Percentiles rank a stretch among this genome's conserved stretches.
Conservation (phyloP, 2,329 filamentous ascomycete genomes). For the Pseudogymnoascus sp. region DNA sequence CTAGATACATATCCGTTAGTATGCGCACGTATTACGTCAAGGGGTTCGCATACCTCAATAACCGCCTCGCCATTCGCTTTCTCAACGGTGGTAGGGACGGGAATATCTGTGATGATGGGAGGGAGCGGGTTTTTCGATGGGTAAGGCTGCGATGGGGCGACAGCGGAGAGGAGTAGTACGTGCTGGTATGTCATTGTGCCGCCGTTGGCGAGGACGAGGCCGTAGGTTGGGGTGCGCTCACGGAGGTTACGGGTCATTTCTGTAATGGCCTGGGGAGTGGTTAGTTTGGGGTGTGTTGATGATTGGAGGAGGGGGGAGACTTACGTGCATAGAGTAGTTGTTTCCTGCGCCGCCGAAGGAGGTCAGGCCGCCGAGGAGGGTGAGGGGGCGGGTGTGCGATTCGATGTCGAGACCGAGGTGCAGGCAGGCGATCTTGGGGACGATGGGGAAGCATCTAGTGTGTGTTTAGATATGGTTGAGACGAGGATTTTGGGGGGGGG, state of each 20-base stretch:
- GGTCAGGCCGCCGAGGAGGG: constrained; percentile 57
- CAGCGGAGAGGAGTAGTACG: constrained; percentile 48
- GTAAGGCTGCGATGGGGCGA: constrained; percentile 38
- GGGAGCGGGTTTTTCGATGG: constrained; percentile 41
- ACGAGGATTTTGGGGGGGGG: background rate
- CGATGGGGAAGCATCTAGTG: constrained; percentile 59
- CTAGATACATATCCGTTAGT: constrained; percentile 19
- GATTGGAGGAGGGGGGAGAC: constrained; percentile 14
- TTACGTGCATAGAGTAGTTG: constrained; percentile 62
- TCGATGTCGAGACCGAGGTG: constrained; percentile 49
- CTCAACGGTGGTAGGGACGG: constrained; percentile 34
- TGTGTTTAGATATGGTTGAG: background rate
- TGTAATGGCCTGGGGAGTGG: constrained; percentile 37
- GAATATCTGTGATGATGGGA: constrained; percentile 33
- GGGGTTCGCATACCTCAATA: constrained; percentile 41
- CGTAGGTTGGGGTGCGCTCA: constrained; percentile 33
- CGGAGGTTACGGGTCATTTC: constrained; percentile 50
- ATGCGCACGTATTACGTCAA: accelerated
- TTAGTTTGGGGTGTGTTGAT: background rate
- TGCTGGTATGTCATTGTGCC: constrained; percentile 60
- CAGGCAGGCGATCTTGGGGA: constrained; percentile 57
- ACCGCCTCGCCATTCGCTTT: constrained; percentile 42
- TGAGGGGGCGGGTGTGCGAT: constrained; percentile 44
- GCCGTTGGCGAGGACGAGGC: constrained; percentile 58
- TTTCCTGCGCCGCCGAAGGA: constrained; percentile 65